A percentile compares a stretch with the other conserved stretches of the same genome.
phyloP scores from a whole-genome alignment of 805 yeast species.

The Starmerella khaoyaiensis region DNA sequence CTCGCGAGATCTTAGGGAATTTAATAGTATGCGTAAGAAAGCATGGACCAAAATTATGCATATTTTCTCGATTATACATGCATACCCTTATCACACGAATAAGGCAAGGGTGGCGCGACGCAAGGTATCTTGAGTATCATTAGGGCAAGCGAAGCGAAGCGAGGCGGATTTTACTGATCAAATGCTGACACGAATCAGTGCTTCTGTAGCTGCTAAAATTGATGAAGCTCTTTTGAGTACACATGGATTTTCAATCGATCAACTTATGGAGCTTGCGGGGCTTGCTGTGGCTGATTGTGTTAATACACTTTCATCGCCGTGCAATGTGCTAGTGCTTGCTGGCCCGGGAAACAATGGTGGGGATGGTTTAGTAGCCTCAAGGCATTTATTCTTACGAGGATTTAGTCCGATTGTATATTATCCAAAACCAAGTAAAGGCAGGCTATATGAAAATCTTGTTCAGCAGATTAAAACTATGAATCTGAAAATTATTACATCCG shows the following conservation, averaged over 20 bases:
- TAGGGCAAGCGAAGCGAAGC: not conserved
- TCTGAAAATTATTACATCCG: constrained; percentile 37
- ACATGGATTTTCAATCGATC: constrained; percentile 71
- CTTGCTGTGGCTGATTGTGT: constrained; percentile 84
- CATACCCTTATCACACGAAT: too few species aligned
- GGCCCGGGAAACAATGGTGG: constrained; percentile 98
- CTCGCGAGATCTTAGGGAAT: too few species aligned
- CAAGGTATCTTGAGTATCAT: not conserved
- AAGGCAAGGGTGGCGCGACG: too few species aligned
- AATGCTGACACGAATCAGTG: constrained; percentile 21
- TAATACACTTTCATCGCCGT: constrained; percentile 52
- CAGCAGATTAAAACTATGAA: constrained; percentile 55
- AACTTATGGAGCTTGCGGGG: constrained; percentile 93
- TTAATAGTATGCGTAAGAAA: too few species aligned
- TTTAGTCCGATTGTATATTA: constrained; percentile 65
- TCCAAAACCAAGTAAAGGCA: constrained; percentile 52
- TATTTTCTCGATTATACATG: too few species aligned
- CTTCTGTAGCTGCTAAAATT: constrained; percentile 52
- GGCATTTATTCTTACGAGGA: constrained; percentile 75
- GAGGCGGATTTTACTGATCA: not conserved
- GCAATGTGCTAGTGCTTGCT: constrained; percentile 52
- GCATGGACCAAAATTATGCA: too few species aligned
- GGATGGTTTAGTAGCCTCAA: constrained; percentile 90
- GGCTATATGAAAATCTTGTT: constrained; percentile 47
- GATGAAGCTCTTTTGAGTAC: constrained; percentile 82